These are phyloP conservation scores for Penicillium crustosum DNA, from an alignment of 2,329 filamentous ascomycete species.

Conservation along the genomic window DNA sequence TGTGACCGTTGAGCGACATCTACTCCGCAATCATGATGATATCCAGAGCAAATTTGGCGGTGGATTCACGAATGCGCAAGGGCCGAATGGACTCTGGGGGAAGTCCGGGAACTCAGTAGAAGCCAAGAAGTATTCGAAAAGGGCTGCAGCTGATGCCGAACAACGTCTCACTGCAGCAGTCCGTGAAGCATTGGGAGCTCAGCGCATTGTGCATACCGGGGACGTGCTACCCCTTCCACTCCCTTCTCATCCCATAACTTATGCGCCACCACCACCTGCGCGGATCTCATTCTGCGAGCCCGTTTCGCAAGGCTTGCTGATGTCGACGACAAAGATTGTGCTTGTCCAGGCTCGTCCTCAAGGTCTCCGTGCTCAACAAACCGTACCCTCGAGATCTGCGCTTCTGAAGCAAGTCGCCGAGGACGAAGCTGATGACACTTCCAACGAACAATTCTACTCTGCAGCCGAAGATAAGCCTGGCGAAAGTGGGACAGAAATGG, in stretches of 20 bases:
- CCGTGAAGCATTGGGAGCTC: slow-evolving; percentile 68
- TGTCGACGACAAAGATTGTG: slow-evolving; percentile 77
- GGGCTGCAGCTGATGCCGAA: slow-evolving; percentile 46
- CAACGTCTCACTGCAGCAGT: slow-evolving; percentile 66
- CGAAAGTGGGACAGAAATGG: slow-evolving; percentile 50
- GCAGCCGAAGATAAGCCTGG: slow-evolving; percentile 73
- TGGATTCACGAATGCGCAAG: slow-evolving; percentile 49
- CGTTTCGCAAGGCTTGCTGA: slow-evolving; percentile 80
- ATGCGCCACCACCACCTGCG: slow-evolving; percentile 78
- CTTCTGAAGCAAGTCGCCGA: slow-evolving; percentile 60
- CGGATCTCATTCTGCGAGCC: slow-evolving; percentile 93
- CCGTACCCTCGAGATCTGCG: slow-evolving; percentile 50
- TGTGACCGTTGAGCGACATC: slow-evolving; percentile 78
- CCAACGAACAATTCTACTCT: slow-evolving; percentile 89
- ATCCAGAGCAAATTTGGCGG: slow-evolving; percentile 80
- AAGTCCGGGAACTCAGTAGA: slow-evolving; percentile 35
- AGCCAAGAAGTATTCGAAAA: slow-evolving; percentile 37
- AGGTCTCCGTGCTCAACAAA: slow-evolving; percentile 44
- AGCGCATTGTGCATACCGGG: slow-evolving; percentile 77
- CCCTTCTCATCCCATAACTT: slow-evolving; percentile 79
- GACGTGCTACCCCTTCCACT: slow-evolving; percentile 78
- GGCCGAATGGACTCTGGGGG: slow-evolving; percentile 42
- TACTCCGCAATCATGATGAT: slow-evolving; percentile 76
- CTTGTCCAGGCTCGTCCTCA: slow-evolving; percentile 58
- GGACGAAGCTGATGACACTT: slow-evolving; percentile 72